Percentiles rank a stretch among this genome's conserved stretches.
These are phyloP conservation scores for Aspergillus ochraceoroseus DNA, from an alignment of 2,329 filamentous ascomycete genomes.

Conservation along the genomic window DNA sequence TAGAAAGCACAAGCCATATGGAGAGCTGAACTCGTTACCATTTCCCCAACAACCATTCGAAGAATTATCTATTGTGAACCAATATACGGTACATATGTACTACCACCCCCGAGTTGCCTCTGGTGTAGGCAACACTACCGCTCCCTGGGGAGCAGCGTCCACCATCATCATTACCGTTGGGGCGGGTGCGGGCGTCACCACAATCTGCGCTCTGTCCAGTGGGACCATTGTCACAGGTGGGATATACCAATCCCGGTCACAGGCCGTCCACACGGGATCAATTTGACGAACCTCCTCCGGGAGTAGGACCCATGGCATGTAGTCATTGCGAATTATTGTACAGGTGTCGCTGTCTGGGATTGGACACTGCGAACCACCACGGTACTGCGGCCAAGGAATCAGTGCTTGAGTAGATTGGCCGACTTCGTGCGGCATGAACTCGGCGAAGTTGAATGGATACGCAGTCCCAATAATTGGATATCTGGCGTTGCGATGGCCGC, in stretches of 20 bases:
- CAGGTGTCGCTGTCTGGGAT: constrained; percentile 12
- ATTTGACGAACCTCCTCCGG: constrained; percentile 20
- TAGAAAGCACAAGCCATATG: too few relatives aligned
- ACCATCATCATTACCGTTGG: constrained; percentile 17
- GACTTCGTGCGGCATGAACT: constrained; percentile 19
- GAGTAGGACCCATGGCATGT: constrained; percentile 20
- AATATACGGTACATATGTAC: too few relatives aligned
- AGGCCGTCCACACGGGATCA: constrained; percentile 20
- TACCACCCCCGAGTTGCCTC: constrained; percentile 7
- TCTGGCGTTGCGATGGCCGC: constrained; percentile 22
- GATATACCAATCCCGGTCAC: constrained; percentile 23
- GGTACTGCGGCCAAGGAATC: constrained; percentile 24
- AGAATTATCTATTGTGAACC: too few relatives aligned
- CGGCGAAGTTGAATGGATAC: constrained; percentile 24
- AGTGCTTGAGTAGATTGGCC: constrained; percentile 20
- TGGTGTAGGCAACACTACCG: not conserved
- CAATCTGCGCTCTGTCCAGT: constrained; percentile 5
- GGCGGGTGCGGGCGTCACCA: constrained; percentile 6
- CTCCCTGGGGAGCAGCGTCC: not conserved
- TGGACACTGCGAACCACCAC: constrained; percentile 21
- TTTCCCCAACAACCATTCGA: too few relatives aligned
- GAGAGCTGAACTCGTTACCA: too few relatives aligned
- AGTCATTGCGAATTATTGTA: constrained; percentile 23
- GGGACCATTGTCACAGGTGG: constrained; percentile 22
- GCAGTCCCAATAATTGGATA: constrained; percentile 21